Conservation (phyloP, 1,284 basidiomycete genomes). For the Paramarasmius palmivorus region DNA sequence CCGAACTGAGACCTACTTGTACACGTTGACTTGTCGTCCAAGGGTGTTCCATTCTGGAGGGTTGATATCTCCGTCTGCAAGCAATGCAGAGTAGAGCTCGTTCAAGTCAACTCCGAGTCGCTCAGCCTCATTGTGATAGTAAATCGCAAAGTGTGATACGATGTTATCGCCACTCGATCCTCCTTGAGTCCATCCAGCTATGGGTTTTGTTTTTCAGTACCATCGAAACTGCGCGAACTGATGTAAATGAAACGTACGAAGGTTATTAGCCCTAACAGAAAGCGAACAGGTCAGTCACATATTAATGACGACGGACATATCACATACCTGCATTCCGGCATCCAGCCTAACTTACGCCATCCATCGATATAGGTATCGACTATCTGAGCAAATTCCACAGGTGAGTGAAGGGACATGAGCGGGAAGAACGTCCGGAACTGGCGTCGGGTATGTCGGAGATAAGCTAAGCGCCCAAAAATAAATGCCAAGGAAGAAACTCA, state of each 20-base stretch:
- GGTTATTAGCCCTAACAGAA: background rate
- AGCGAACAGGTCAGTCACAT: too few species aligned
- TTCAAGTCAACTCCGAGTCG: slow-evolving; percentile 58
- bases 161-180: slow-evolving; percentile 62
- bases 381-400: slow-evolving; percentile 65
- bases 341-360: slow-evolving; percentile 70
- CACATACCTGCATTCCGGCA: slow-evolving; percentile 63
- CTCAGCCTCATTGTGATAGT: slow-evolving; percentile 65
- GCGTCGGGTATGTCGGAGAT: background rate
- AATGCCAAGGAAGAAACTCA: slow-evolving; percentile 29
- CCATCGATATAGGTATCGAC: slow-evolving; percentile 72
- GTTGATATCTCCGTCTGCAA: slow-evolving; percentile 62
- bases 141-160: slow-evolving; percentile 65
- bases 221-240: slow-evolving; percentile 24
- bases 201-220: slow-evolving; percentile 34
- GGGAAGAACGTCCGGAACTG: slow-evolving; percentile 72
- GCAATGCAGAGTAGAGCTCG: slow-evolving; percentile 59
- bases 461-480: too few species aligned
- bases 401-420: slow-evolving; percentile 63
- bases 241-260: background rate
- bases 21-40: slow-evolving; percentile 66
- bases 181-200: slow-evolving; percentile 72
- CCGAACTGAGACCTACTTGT: slow-evolving; percentile 46
- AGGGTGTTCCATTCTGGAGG: slow-evolving; percentile 70
- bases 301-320: too few species aligned